Evolutionary conservation across 768 basidiomycete genomes (phyloP).

Genomic region (Trametes sanguinea): DNA sequence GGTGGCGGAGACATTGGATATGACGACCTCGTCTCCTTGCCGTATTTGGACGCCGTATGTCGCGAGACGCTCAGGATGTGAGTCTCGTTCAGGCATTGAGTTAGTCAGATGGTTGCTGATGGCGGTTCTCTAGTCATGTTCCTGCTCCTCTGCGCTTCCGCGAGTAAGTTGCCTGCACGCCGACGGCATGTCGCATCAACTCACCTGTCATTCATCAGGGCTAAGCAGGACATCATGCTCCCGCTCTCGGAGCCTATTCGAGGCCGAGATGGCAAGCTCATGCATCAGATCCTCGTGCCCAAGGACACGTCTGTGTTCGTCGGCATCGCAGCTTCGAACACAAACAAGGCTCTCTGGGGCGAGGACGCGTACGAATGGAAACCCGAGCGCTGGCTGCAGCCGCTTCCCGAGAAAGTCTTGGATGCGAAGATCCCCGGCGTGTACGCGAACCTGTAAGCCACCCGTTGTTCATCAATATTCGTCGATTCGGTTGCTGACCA

Average conservation of each 20-base stretch:
- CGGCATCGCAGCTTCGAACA: constrained; percentile 27
- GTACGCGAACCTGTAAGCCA: constrained; percentile 19
- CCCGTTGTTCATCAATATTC: background rate
- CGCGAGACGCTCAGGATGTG: constrained; percentile 21
- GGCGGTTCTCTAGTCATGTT: background rate
- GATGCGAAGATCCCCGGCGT: constrained; percentile 23
- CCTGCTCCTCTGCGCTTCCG: constrained; percentile 15
- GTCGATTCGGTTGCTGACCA: background rate
- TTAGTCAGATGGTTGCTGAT: too few relatives aligned
- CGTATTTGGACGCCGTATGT: constrained; percentile 21
- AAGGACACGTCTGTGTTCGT: constrained; percentile 24
- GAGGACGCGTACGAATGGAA: constrained; percentile 30
- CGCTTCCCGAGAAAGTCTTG: constrained; percentile 14
- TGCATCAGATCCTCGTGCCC: constrained; percentile 23
- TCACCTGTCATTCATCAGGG: background rate
- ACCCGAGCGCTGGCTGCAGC: constrained; percentile 29
- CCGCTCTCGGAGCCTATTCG: constrained; percentile 24
- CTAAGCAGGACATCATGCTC: constrained; percentile 17
- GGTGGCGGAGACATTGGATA: constrained; percentile 22
- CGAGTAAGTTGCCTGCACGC: constrained; percentile 8
- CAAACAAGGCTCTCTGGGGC: constrained; percentile 29
- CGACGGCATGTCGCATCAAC: background rate
- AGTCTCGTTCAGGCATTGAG: background rate
- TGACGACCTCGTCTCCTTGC: constrained; percentile 17
- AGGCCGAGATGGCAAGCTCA: constrained; percentile 16